These are phyloP conservation scores for Papiliotrema fonsecae DNA, from an alignment of 1,284 basidiomycete genomes.

Conservation along the genomic window DNA sequence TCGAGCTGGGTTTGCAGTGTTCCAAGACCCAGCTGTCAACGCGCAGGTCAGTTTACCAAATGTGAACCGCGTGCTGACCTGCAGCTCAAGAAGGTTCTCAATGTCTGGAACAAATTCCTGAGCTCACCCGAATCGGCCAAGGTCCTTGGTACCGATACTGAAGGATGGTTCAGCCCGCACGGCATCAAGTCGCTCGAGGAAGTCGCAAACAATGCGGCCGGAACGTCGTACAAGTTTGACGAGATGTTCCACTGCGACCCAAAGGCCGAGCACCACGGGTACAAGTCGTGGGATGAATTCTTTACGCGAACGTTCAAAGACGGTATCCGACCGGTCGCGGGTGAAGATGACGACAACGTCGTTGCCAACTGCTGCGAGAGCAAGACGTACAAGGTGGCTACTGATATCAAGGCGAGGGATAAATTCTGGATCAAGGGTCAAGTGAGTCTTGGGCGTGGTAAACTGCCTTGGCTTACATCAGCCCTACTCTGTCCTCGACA, in stretches of 20 bases:
- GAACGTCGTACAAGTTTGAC: constrained; percentile 36
- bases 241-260: constrained; percentile 51
- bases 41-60: constrained; percentile 16
- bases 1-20: constrained; percentile 50
- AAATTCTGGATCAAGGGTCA: constrained; percentile 53
- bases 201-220: constrained; percentile 36
- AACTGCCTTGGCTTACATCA: constrained; percentile 13
- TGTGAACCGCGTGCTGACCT: background rate
- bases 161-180: constrained; percentile 52
- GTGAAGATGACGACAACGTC: constrained; percentile 46
- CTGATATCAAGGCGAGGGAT: constrained; percentile 44
- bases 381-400: constrained; percentile 46
- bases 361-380: constrained; percentile 54
- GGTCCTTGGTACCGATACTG: constrained; percentile 44
- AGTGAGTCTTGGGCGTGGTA: constrained; percentile 1
- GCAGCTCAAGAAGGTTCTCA: constrained; percentile 49
- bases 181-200: constrained; percentile 39
- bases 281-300: constrained; percentile 56
- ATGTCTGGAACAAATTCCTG: constrained; percentile 54
- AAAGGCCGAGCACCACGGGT: constrained; percentile 48
- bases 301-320: constrained; percentile 52
- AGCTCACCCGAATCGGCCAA: constrained; percentile 48
- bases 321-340: constrained; percentile 48
- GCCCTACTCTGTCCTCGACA: constrained; percentile 50
- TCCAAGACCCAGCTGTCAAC: constrained; percentile 52